phyloP scores from a whole-genome alignment of 179 eudicot genomes.

The Camellia oleifera region DNA sequence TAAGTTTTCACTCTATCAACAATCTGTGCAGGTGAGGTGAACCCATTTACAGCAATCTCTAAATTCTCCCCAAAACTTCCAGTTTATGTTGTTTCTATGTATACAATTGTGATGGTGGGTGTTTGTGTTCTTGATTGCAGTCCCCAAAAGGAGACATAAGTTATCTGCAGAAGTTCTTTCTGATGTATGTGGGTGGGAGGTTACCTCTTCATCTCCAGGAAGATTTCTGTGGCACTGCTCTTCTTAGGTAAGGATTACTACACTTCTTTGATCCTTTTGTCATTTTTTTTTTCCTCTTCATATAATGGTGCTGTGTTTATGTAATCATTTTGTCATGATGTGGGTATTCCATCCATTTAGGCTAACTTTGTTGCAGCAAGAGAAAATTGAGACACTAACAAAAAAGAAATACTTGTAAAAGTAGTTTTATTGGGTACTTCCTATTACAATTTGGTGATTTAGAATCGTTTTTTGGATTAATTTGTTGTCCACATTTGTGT shows the following conservation, averaged over 20 bases:
- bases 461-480: background rate
- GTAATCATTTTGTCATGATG: background rate
- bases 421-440: background rate
- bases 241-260: conserved; percentile 56
- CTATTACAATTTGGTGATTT: background rate
- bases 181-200: conserved; percentile 96
- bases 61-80: background rate
- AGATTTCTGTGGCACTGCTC: conserved; percentile 98
- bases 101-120: background rate
- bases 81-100: background rate
- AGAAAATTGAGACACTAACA: background rate
- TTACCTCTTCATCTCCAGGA: conserved; percentile 90
- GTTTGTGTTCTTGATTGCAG: conserved; percentile 37
- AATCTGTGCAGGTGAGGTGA: conserved; percentile 75
- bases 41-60: background rate
- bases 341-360: background rate
- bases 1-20: conserved; percentile 82
- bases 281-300: background rate
- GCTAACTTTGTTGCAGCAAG: background rate
- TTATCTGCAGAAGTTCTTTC: conserved; percentile 89
- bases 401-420: background rate
- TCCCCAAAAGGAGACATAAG: conserved; percentile 98
- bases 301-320: background rate
- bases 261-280: background rate
- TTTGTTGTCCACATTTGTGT: background rate